Base-by-base conservation (phyloP, 2,329 filamentous ascomycete species). In the Pseudogymnoascus sp. region DNA sequence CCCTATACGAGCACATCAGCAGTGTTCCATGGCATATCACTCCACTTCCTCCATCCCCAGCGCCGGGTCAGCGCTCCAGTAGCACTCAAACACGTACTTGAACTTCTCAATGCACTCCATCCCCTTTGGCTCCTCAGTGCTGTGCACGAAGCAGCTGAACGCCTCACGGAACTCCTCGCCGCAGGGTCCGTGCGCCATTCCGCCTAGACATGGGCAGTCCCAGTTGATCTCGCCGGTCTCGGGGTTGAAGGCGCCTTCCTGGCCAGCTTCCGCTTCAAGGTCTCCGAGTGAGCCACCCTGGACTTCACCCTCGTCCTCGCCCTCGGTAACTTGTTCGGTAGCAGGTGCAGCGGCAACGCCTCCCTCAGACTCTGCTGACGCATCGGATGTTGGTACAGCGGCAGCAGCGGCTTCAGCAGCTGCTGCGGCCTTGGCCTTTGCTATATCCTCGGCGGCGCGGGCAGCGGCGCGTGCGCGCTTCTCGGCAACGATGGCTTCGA, bases 141-240 rank as follows among this genome's bases (percentile, higher is more conserved):
- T 96, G 79, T 88, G 95, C n/a, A 99, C 92, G 72, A 99, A 99
- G 79, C 95, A 99, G 84, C 92, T 96, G 72, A 99, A 99, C 0
- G 95, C 95, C 24, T 88, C 87, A 80, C 89, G 92, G 84, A 99
- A 99, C 72, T 98, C 88, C 74, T 96, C 91, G 59, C 95, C 95
- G 74, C 95, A 99, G 62, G 95, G 95, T 0, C 95, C 95, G 73
- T 96, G 79, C 6, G 95, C 95, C 95, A 99, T 99, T 61, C 95
- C 95, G 59, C 95, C 95, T 35, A 99, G 80, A 75, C 95, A 99
- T 14, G 95, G 95, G 77, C 95, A 99, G 75, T 98, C 95, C 95
- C 95, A 99, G 82, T 99, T 99, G 78, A 99, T 99, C 83, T 99
- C 95, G 70, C 95, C 95, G 8, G 95, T 99, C 80, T 98, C 95